Conservation (phyloP, 768 basidiomycete genomes). For the Hygrocybe punicea region DNA sequence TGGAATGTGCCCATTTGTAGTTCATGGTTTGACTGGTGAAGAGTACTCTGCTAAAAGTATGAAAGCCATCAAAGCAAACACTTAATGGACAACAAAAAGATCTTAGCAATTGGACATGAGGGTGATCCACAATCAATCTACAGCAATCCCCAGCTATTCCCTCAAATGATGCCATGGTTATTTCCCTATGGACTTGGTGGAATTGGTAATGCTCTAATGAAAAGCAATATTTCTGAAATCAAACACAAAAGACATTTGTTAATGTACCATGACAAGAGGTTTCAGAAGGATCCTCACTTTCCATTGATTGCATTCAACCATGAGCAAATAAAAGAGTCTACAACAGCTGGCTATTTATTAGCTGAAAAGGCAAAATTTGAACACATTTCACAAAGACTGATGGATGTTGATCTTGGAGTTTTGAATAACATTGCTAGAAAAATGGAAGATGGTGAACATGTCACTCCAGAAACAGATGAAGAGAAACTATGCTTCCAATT, state of each 20-base stretch:
- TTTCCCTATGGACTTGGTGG: slow-evolving; percentile 41
- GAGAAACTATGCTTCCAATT: slow-evolving; percentile 37
- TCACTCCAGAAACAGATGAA: slow-evolving; percentile 16
- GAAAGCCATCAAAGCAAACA: slow-evolving; percentile 16
- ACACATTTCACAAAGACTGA: slow-evolving; percentile 20
- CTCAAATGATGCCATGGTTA: slow-evolving; percentile 35
- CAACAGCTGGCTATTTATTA: slow-evolving; percentile 26
- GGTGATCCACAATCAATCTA: slow-evolving; percentile 17
- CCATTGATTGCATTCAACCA: slow-evolving; percentile 30
- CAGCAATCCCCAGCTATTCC: slow-evolving; percentile 29
- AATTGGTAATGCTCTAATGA: slow-evolving; percentile 14
- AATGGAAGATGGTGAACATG: too few species aligned
- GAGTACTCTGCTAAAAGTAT: slow-evolving; percentile 11
- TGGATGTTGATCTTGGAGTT: slow-evolving; percentile 18
- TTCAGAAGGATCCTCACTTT: slow-evolving; percentile 27
- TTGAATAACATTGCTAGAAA: slow-evolving; percentile 7
- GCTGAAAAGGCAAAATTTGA: slow-evolving; percentile 26
- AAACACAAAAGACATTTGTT: slow-evolving; percentile 21
- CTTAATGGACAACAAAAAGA: slow-evolving; percentile 12
- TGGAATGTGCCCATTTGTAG: slow-evolving; percentile 28
- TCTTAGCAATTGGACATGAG: slow-evolving; percentile 21
- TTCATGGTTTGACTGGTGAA: slow-evolving; percentile 26
- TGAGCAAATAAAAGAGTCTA: slow-evolving; percentile 25
- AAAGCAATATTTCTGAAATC: slow-evolving; percentile 9
- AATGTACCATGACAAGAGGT: slow-evolving; percentile 32